Evolutionary conservation across 352 stramenopile genomes (phyloP), one percentile per base, ranked within the genome.

Genomic region (Phytopythium boreale): DNA sequence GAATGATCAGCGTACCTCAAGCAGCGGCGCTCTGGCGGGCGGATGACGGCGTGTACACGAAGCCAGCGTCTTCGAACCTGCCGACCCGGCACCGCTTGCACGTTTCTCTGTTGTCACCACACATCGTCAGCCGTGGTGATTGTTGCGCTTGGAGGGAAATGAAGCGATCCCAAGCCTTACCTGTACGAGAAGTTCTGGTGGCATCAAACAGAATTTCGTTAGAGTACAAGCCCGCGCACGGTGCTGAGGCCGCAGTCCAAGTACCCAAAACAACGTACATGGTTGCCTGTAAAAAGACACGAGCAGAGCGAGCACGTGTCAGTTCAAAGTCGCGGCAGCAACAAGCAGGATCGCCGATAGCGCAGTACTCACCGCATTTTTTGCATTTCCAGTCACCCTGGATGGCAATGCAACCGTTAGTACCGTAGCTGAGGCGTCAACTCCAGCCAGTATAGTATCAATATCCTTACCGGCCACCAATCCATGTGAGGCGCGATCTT

Each of bases 301-400:
- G 37, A 66, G n/a, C 46, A 24, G 10, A 27, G 4, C 24, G 47
- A 26, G 19, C 15, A 51, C 47, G 7, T 9, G 19, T 56, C 9
- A 56, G 47, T 6, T 39, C 49, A 19, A 36, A 22, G 7, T n/a
- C 1, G 26, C 26, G 8, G 2, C 26, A 26, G 0, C 0, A 22
- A 4, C 15, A 4, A 12, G 3, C 43, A 15, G 43, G n/a, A 26
- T 15, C 20, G 3, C 43, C 20, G 17, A 14, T 1, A 4, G 22
- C 6, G 14, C 24, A 17, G 14, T 31, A 22, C 67, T 64, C 70
- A 90, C 83, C 83, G 68, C 83, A 92, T 29, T 79, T 89, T 34
- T 62, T 84, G 72, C 83, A 92, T 52, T 90, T 92, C 83, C 83
- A 92, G 65, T 92, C 83, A 24, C 83, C 83, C 83, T 92, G 67